Evolutionary conservation across 2,329 filamentous ascomycete genomes (phyloP).

Genomic region (Sphaceloma murrayae): DNA sequence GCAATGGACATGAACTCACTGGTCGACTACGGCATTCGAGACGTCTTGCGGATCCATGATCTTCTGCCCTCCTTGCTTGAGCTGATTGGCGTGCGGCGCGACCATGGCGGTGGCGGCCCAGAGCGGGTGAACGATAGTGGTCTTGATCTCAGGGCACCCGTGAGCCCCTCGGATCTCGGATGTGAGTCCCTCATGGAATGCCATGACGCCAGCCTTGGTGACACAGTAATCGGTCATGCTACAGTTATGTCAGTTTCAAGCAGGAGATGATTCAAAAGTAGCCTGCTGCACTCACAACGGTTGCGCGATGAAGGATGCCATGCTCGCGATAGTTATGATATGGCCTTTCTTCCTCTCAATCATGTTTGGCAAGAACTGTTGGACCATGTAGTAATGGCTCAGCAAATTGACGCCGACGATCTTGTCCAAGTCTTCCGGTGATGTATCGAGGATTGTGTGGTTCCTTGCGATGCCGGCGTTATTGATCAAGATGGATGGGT

Average conservation of each 20-base stretch:
- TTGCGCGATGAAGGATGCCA: slow-evolving; percentile 41
- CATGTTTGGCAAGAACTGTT: slow-evolving; percentile 46
- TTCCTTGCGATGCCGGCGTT: slow-evolving; percentile 42
- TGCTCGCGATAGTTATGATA: slow-evolving; percentile 47
- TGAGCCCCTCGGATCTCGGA: slow-evolving; percentile 36
- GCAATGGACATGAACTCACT: slow-evolving; percentile 20
- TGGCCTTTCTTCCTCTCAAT: slow-evolving; percentile 44
- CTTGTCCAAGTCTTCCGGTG: slow-evolving; percentile 36
- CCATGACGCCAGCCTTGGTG: slow-evolving; percentile 44
- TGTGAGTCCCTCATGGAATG: slow-evolving; percentile 43
- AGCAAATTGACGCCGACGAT: slow-evolving; percentile 47
- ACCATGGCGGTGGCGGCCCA: slow-evolving; percentile 36
- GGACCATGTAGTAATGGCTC: slow-evolving; percentile 42
- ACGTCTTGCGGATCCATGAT: slow-evolving; percentile 35
- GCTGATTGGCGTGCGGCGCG: slow-evolving; percentile 26
- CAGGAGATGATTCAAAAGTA: background rate
- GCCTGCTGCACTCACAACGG: slow-evolving; percentile 23
- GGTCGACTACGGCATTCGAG: slow-evolving; percentile 35
- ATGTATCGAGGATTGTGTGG: slow-evolving; percentile 39
- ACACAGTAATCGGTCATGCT: slow-evolving; percentile 45
- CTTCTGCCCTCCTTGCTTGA: slow-evolving; percentile 26
- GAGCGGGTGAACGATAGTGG: slow-evolving; percentile 35
- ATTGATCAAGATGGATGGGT: slow-evolving; percentile 41
- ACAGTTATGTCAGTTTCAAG: slow-evolving; percentile 13
- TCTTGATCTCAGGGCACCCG: slow-evolving; percentile 36